phyloP scores from a whole-genome alignment of 2,329 filamentous ascomycete genomes.

The Keithomyces neogunnii region DNA sequence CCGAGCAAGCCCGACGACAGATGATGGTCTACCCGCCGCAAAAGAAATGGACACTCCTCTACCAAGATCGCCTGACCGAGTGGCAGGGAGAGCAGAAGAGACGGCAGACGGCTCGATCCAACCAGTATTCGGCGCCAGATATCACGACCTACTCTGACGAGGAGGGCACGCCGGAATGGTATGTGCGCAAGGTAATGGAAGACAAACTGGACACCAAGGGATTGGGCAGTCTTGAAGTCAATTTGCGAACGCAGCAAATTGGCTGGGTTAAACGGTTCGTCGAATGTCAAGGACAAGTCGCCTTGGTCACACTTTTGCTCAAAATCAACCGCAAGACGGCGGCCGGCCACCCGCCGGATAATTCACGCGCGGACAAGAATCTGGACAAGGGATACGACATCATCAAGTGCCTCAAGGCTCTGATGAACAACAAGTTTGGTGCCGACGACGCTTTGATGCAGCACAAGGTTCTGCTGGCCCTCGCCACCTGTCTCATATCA shows the following conservation, averaged over 20 bases:
- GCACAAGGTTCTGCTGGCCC: constrained; percentile 79
- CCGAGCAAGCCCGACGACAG: constrained; percentile 86
- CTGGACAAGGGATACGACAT: constrained; percentile 94
- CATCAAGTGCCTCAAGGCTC: constrained; percentile 89
- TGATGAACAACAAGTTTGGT: constrained; percentile 99
- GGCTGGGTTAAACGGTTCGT: constrained; percentile 96
- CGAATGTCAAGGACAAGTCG: constrained; percentile 94
- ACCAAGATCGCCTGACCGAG: constrained; percentile 90
- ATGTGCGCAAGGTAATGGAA: constrained; percentile 93
- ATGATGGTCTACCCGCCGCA: constrained; percentile 91
- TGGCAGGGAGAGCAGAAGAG: constrained; percentile 92
- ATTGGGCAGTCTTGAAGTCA: constrained; percentile 87
- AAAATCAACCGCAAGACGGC: constrained; percentile 88
- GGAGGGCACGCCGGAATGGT: constrained; percentile 96
- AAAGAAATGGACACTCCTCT: constrained; percentile 96
- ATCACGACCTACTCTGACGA: constrained; percentile 78
- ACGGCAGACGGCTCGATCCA: constrained; percentile 63
- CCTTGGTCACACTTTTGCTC: constrained; percentile 83
- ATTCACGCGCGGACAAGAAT: constrained; percentile 60
- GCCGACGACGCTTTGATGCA: constrained; percentile 90
- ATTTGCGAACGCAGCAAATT: constrained; percentile 90
- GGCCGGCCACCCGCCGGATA: constrained; percentile 58
- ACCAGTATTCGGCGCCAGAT: constrained; percentile 60
- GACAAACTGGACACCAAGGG: constrained; percentile 89
- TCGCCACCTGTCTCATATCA: constrained; percentile 80